Evolutionary conservation across 1,284 basidiomycete species (phyloP).

Genomic region (Boletellus sp.): DNA sequence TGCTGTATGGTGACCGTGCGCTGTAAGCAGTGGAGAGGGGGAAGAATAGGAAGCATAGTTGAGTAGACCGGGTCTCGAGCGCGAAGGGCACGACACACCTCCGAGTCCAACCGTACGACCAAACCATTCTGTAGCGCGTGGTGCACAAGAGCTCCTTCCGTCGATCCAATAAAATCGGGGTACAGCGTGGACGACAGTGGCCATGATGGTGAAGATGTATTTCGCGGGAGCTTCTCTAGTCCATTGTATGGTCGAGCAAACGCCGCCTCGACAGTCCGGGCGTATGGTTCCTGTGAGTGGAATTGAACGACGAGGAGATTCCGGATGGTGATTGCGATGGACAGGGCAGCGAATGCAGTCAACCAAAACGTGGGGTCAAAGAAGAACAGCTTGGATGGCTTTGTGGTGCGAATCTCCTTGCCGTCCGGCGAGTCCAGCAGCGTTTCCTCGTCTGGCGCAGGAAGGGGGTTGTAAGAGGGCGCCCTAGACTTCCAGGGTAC

Average conservation of each 20-base stretch:
- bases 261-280: slow-evolving; percentile 9
- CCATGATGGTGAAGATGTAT: slow-evolving; percentile 27
- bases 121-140: slow-evolving; percentile 17
- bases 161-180: slow-evolving; percentile 22
- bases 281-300: background rate
- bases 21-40: slow-evolving; percentile 1
- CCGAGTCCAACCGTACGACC: slow-evolving; percentile 20
- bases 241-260: slow-evolving; percentile 23
- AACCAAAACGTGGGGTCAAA: slow-evolving; percentile 20
- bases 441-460: slow-evolving; percentile 20
- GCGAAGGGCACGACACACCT: slow-evolving; percentile 5
- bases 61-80: background rate
- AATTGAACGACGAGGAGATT: slow-evolving; percentile 20
- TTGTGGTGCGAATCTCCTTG: background rate
- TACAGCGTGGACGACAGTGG: slow-evolving; percentile 20
- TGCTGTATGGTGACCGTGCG: slow-evolving; percentile 21
- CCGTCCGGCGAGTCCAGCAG: slow-evolving; percentile 1
- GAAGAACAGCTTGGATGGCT: background rate
- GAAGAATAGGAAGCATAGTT: background rate
- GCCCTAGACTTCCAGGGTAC: background rate
- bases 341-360: slow-evolving; percentile 18
- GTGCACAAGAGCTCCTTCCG: slow-evolving; percentile 11
- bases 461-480: slow-evolving; percentile 15
- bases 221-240: slow-evolving; percentile 22
- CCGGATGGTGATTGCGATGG: slow-evolving; percentile 20